Conservation (phyloP, 164 flowering plant genomes). For the Dillenia suffruticosa region DNA sequence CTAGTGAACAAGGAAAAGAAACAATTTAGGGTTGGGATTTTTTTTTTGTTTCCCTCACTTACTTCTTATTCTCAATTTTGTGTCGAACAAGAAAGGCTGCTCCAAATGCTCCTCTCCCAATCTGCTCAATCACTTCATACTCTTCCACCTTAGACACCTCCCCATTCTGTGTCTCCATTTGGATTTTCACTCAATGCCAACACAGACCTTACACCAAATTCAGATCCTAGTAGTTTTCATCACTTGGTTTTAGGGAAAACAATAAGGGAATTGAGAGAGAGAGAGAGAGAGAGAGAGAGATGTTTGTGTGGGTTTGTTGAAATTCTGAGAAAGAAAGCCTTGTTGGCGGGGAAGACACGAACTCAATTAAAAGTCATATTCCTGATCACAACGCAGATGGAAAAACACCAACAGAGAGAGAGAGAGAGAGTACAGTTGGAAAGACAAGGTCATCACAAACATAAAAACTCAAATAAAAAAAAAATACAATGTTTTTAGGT, state of each 20-base stretch:
- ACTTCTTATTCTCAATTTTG: conserved; percentile 57
- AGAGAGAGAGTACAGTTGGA: no score
- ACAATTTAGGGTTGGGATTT: no score
- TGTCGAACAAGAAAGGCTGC: conserved; percentile 72
- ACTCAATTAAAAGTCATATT: conserved; percentile 2
- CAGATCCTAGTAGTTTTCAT: not conserved
- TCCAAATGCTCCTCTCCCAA: conserved; percentile 85
- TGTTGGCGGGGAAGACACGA: conserved; percentile 6
- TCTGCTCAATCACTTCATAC: conserved; percentile 82
- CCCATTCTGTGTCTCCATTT: conserved; percentile 43
- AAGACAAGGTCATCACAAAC: no score
- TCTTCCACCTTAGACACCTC: conserved; percentile 58
- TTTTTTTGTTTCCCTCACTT: conserved; percentile 14
- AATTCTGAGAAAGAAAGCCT: no score
- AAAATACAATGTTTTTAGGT: not conserved
- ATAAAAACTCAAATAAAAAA: not conserved
- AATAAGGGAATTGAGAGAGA: no score
- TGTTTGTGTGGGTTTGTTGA: no score
- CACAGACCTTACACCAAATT: not conserved
- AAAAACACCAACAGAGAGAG: no score
- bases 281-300: not conserved
- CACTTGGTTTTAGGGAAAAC: not conserved
- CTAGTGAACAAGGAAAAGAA: no score
- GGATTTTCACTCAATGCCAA: not conserved
- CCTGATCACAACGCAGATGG: no score